Conservation (phyloP, 2,329 filamentous ascomycete species). For the Colletotrichum sp. region DNA sequence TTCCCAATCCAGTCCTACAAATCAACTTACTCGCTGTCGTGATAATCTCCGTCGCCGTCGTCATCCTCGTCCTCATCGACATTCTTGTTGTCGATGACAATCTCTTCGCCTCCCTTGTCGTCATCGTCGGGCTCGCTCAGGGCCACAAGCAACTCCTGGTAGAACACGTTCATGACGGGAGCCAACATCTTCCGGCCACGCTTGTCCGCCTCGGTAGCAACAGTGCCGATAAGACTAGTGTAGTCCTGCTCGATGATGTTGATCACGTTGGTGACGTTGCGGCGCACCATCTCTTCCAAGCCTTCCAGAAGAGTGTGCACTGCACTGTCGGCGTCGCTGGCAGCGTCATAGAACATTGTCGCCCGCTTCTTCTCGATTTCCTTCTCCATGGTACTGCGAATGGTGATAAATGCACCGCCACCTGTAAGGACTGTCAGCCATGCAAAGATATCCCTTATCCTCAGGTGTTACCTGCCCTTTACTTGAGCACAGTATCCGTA, state of each 20-base stretch:
- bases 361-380: conserved; percentile 18
- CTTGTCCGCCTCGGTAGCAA: background rate
- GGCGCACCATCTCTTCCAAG: background rate
- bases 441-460: background rate
- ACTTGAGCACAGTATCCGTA: background rate
- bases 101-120: background rate
- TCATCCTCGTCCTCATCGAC: background rate
- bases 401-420: conserved; percentile 22
- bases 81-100: background rate
- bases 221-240: conserved; percentile 21
- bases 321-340: conserved; percentile 11
- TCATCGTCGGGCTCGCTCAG: background rate
- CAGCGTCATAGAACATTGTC: conserved; percentile 23
- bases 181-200: background rate
- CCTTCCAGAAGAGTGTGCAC: background rate
- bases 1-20: background rate
- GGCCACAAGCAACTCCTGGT: background rate
- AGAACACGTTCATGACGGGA: background rate
- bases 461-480: background rate
- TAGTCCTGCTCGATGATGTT: conserved; percentile 32
- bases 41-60: background rate
- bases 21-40: background rate
- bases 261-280: conserved; percentile 31
- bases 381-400: conserved; percentile 25
- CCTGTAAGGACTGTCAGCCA: conserved; percentile 1